Evolutionary conservation across 768 basidiomycete genomes (phyloP).

Genomic region (Psilocybe sp.): DNA sequence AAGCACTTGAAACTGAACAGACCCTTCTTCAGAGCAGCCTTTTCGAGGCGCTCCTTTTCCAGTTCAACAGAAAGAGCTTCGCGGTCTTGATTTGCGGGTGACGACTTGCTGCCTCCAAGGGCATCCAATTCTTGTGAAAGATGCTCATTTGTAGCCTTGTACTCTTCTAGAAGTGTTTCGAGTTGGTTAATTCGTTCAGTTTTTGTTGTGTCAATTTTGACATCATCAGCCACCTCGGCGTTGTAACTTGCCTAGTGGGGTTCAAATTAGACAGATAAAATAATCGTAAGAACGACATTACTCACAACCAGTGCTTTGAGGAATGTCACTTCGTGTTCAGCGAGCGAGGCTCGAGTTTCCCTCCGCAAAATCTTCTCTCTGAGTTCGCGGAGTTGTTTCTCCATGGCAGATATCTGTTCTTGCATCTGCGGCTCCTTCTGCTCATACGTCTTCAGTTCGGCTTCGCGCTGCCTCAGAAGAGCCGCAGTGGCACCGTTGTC

Average conservation of each 20-base stretch:
- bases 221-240: constrained; percentile 48
- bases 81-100: constrained; percentile 18
- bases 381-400: constrained; percentile 33
- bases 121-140: constrained; percentile 49
- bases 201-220: constrained; percentile 32
- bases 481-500: constrained; percentile 61
- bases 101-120: constrained; percentile 31
- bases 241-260: constrained; percentile 54
- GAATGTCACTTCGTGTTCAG: constrained; percentile 65
- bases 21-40: constrained; percentile 39
- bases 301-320: constrained; percentile 65
- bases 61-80: constrained; percentile 37
- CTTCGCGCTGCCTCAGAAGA: constrained; percentile 49
- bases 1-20: neutral
- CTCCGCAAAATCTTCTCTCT: constrained; percentile 33
- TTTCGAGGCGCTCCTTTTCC: constrained; percentile 26
- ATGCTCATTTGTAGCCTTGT: constrained; percentile 45
- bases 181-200: constrained; percentile 49
- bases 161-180: constrained; percentile 51
- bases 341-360: constrained; percentile 28
- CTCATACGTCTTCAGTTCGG: constrained; percentile 42
- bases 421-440: constrained; percentile 34
- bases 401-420: constrained; percentile 27
- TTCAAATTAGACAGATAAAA: neutral
- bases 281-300: constrained; percentile 10